Percentiles rank a stretch among this genome's conserved stretches.
Conservation (phyloP, 768 basidiomycete genomes). For the Trametes cinnabarina region DNA sequence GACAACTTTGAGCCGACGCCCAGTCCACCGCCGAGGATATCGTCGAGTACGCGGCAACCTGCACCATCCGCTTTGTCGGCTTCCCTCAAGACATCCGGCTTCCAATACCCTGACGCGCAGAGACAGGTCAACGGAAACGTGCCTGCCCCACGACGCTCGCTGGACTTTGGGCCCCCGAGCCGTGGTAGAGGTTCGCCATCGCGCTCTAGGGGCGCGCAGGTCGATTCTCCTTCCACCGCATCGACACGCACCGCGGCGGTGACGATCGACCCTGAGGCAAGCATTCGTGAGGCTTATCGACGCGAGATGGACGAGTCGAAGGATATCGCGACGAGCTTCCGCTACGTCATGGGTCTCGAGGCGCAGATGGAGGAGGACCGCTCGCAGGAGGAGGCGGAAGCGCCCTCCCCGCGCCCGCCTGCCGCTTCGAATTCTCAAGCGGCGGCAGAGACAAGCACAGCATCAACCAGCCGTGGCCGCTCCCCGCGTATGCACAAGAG, state of each 20-base stretch:
- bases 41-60: not conserved
- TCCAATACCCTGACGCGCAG: constrained; percentile 49
- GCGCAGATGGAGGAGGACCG: constrained; percentile 35
- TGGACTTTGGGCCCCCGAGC: not conserved
- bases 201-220: constrained; percentile 15
- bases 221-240: constrained; percentile 25
- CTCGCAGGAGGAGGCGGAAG: constrained; percentile 10
- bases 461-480: not conserved
- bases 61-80: constrained; percentile 62
- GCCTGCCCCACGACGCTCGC: constrained; percentile 5
- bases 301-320: constrained; percentile 47
- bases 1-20: constrained; percentile 56
- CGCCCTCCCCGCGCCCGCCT: not conserved
- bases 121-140: constrained; percentile 14
- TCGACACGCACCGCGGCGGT: constrained; percentile 25
- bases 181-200: constrained; percentile 8
- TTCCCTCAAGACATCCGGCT: constrained; percentile 59
- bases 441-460: not conserved
- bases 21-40: constrained; percentile 34
- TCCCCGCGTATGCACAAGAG: constrained; percentile 21
- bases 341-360: constrained; percentile 45
- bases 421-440: constrained; percentile 3
- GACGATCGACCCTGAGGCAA: constrained; percentile 20
- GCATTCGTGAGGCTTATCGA: constrained; percentile 38
- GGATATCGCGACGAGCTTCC: constrained; percentile 48